Percentiles rank a stretch among this genome's conserved stretches.
Conservation (phyloP, 192 early-diverging fungal genomes). For the Coemansia pectinata region DNA sequence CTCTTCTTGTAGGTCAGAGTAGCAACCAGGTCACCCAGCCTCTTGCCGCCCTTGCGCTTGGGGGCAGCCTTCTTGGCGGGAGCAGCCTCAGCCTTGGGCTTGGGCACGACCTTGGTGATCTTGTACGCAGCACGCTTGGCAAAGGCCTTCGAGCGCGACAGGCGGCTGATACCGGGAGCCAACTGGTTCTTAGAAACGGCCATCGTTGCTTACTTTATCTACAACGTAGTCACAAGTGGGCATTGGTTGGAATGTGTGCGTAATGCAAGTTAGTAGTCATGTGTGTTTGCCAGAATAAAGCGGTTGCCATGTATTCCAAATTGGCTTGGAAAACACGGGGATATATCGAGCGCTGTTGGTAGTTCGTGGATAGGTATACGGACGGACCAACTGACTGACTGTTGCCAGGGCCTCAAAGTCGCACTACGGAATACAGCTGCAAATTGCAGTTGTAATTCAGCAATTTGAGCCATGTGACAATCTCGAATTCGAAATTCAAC, state of each 20-base stretch:
- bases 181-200: slow-evolving; percentile 79
- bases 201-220: slow-evolving; percentile 57
- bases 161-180: slow-evolving; percentile 80
- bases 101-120: slow-evolving; percentile 68
- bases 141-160: slow-evolving; percentile 80
- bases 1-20: slow-evolving; percentile 65
- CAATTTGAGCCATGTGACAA: background rate
- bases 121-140: slow-evolving; percentile 90
- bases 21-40: slow-evolving; percentile 82
- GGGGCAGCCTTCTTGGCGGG: slow-evolving; percentile 28
- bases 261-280: slow-evolving; percentile 1
- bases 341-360: background rate
- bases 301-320: background rate
- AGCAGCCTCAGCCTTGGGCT: slow-evolving; percentile 37
- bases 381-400: background rate
- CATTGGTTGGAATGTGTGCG: background rate
- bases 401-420: background rate
- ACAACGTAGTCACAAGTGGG: background rate
- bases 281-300: background rate
- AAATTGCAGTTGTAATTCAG: background rate
- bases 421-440: background rate
- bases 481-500: background rate
- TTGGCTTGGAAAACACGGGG: background rate
- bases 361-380: background rate
- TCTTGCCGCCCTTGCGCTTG: slow-evolving; percentile 41